Percentiles rank a stretch among this genome's conserved stretches.
Conservation (phyloP, 176 grass and related monocot species). For the Triticum dicoccoides region DNA sequence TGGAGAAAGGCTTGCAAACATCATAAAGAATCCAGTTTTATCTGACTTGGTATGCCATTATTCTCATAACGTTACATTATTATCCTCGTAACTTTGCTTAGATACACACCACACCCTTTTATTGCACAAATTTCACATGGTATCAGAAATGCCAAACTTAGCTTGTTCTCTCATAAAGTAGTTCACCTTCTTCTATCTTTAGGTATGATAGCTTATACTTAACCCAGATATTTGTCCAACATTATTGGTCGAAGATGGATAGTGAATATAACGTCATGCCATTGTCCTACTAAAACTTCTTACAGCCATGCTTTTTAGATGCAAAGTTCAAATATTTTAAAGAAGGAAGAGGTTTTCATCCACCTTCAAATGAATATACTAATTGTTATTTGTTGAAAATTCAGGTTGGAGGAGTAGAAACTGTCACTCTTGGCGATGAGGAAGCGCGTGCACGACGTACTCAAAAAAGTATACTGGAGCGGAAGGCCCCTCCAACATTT, state of each 20-base stretch:
- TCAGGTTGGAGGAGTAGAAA: constrained; percentile 94
- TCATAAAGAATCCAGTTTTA: constrained; percentile 91
- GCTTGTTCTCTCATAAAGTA: not conserved
- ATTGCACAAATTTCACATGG: not conserved
- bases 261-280: no score
- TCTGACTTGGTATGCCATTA: constrained; percentile 77
- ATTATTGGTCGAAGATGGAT: constrained; percentile 10
- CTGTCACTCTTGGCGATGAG: constrained; percentile 89
- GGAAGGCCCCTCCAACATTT: constrained; percentile 85
- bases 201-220: not conserved
- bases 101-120: not conserved
- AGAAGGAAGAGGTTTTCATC: constrained; percentile 1
- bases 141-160: constrained; percentile 5
- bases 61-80: not conserved
- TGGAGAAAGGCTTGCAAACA: constrained; percentile 81
- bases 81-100: constrained; percentile 7
- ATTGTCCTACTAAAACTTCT: not conserved
- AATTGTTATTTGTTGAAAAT: constrained; percentile 19
- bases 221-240: not conserved
- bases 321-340: constrained; percentile 16
- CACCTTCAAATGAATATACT: constrained; percentile 1
- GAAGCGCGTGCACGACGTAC: constrained; percentile 87
- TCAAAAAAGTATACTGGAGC: constrained; percentile 93
- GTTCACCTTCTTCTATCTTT: not conserved
- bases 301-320: not conserved